These are phyloP conservation scores for Wickerhamomyces sp. DNA, from an alignment of 1,139 yeast genomes.

Conservation along the genomic window DNA sequence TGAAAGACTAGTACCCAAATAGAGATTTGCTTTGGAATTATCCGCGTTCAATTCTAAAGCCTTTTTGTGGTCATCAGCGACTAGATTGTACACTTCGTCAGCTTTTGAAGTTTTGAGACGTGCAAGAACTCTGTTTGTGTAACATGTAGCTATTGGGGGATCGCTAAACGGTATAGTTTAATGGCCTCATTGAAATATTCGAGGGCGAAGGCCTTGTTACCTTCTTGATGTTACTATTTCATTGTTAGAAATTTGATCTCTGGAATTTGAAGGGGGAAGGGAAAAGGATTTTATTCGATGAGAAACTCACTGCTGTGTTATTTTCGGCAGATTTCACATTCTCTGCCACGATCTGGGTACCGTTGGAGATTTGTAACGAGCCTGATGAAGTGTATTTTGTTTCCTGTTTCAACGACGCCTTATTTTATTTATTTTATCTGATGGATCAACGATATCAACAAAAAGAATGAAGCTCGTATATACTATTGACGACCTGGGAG, in stretches of 20 bases:
- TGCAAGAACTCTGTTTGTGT: conserved; percentile 19
- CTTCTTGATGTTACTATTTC: not conserved
- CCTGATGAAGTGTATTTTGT: too few relatives aligned
- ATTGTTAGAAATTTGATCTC: too few relatives aligned
- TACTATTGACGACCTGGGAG: too few relatives aligned
- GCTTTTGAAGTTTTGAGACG: not conserved
- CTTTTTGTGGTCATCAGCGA: conserved; percentile 27
- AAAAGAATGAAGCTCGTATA: too few relatives aligned
- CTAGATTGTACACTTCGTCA: not conserved
- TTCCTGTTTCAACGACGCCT: too few relatives aligned
- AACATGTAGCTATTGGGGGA: conserved; percentile 24
- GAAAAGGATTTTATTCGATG: conserved; percentile 22
- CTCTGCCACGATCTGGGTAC: too few relatives aligned
- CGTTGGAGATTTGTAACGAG: too few relatives aligned
- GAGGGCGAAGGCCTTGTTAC: conserved; percentile 2
- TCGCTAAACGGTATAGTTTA: conserved; percentile 9
- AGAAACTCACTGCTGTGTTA: too few relatives aligned
- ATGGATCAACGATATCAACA: too few relatives aligned
- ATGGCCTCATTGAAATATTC: conserved; percentile 3
- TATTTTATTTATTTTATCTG: too few relatives aligned
- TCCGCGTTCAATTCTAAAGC: conserved; percentile 28
- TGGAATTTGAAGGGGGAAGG: too few relatives aligned
- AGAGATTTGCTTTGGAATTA: conserved; percentile 26
- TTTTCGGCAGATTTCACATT: too few relatives aligned
- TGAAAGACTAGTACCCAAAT: conserved; percentile 25